Base-by-base conservation (phyloP, 805 yeast genomes). In the Ogataea paraovalis region DNA sequence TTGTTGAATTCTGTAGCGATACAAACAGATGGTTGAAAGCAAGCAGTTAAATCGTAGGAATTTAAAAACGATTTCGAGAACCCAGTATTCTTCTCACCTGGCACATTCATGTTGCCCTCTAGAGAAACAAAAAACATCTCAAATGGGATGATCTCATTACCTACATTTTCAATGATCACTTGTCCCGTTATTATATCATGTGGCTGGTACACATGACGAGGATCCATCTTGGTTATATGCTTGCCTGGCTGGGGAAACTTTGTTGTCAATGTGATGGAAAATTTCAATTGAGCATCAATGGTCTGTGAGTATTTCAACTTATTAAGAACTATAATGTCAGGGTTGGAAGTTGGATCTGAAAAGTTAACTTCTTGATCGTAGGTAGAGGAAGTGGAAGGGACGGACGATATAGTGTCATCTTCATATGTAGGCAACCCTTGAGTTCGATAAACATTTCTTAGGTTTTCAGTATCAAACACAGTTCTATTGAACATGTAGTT, bases 151-250 rank as follows among this genome's bases (percentile, higher is more conserved):
- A 25, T 6, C 6, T 25, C 28, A 7, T 25, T 25, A 1, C 77
- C 62, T 6, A 54, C 64, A 56, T 79, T 80, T 44, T 68, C 65
- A 21, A 79, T 66, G 0, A 61, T 53, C 7, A 75, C 65, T 54
- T 74, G 78, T 0, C 92, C 92, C 56, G 78, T 75, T 12, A 85
- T 70, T 19, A 71, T 70, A 57, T 84, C 90, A 14, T 88, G 89
- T 12, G 83, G 81, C 18, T 77, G 78, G 58, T 77, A 85, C 59
- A 81, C 87, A 48, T 72, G 71, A 22, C 76, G 56, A 37, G 67
- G 61, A 13, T 61, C 56, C 43, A 68, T 73, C 16, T 57, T 51
- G 34, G 64, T 63, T 9, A 49, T 28, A 14, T 33, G 22, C 4
- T 46, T 16, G 7, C 58, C 54, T 2, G 47, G 16, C 39, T 39